Conservation (phyloP, 2,329 filamentous ascomycete genomes). For the Fusarium mundagurra region DNA sequence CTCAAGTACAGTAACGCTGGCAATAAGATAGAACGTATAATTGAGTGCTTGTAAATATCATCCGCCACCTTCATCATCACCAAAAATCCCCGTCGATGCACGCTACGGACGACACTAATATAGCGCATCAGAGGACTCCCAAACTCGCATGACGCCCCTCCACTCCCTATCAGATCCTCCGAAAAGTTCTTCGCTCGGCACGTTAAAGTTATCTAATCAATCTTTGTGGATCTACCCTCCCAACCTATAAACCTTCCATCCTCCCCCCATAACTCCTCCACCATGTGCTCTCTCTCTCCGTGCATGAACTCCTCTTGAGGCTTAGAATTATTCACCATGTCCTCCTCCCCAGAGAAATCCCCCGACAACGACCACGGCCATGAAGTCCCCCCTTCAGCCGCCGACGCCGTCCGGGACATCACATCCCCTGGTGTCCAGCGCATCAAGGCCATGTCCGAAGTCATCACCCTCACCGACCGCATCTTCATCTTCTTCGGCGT, state of each 20-base stretch:
- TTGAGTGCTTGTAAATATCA: too few relatives aligned
- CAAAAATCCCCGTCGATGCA: background rate
- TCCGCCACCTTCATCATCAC: background rate
- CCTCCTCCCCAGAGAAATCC: constrained; percentile 11
- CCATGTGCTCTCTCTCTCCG: background rate
- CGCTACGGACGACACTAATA: background rate
- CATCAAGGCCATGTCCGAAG: constrained; percentile 64
- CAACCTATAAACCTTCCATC: background rate
- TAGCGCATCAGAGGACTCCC: background rate
- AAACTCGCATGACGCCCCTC: constrained; percentile 13
- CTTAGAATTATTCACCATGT: background rate
- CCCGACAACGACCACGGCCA: constrained; percentile 2
- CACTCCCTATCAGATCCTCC: background rate
- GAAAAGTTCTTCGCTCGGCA: background rate
- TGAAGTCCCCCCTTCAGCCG: constrained; percentile 22
- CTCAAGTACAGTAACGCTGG: accelerated
- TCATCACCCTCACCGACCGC: constrained; percentile 63
- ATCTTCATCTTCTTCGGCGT: constrained; percentile 67
- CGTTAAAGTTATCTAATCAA: constrained; percentile 34
- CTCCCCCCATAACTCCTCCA: background rate
- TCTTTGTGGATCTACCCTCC: constrained; percentile 8
- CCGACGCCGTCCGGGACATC: constrained; percentile 43
- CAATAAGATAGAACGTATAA: accelerated
- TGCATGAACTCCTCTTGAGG: background rate
- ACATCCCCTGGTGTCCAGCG: constrained; percentile 66